These are phyloP conservation scores for Oxyria digyna DNA, from an alignment of 148 eudicot species.

Conservation along the genomic window DNA sequence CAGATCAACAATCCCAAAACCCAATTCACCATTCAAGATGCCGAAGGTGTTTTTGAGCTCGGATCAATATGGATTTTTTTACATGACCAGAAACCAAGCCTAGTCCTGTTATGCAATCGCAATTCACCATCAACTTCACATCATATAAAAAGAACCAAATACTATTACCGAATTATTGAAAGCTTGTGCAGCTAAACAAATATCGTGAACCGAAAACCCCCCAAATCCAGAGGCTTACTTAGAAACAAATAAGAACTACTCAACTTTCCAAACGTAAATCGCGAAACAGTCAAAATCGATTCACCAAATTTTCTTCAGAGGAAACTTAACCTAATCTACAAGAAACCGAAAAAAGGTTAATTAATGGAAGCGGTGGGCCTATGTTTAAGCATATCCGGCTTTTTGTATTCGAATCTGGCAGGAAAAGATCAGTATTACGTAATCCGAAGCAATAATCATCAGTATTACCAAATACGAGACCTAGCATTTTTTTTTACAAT, in stretches of 20 bases:
- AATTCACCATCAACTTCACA: neutral
- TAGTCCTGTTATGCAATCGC: neutral
- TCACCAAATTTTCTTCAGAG: neutral
- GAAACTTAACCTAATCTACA: neutral
- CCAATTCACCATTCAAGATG: neutral
- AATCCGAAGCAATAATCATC: neutral
- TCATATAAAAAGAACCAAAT: neutral
- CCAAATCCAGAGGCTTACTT: neutral
- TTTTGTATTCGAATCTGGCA: neutral
- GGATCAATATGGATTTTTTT: neutral
- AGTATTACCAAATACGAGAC: neutral
- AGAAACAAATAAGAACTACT: neutral
- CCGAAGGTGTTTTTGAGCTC: neutral
- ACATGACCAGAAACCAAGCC: neutral
- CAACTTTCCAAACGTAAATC: neutral
- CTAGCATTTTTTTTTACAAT: neutral
- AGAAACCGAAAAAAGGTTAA: neutral
- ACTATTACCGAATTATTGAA: neutral
- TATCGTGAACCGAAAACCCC: neutral
- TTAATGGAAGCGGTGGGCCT: neutral
- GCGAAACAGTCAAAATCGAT: neutral
- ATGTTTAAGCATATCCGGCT: constrained; percentile 1
- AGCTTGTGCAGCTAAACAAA: neutral
- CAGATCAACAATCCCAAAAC: constrained; percentile 8
- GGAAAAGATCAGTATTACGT: neutral